Base-by-base conservation (phyloP, 352 stramenopile species). In the Phytophthora rubi region DNA sequence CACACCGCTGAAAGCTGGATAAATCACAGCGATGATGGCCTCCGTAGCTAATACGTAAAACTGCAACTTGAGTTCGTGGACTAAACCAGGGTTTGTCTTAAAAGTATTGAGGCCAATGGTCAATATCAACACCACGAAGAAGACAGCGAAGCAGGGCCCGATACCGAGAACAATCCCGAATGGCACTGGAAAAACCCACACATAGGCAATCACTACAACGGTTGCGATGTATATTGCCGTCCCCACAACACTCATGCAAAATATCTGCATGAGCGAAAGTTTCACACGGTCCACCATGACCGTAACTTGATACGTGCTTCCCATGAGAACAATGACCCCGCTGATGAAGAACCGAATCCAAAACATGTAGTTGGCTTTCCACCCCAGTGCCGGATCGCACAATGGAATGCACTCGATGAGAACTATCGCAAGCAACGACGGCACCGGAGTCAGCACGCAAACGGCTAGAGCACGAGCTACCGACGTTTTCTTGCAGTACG, bases 181-280 rank as follows among this genome's bases (percentile, higher is more conserved):
- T 6, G 80, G 80, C 10, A 83, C 68, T 1, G 73, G 77, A 21
- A 81, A 81, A 2, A 69, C 56, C 75, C 80, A 83, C 2, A 56
- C 23, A 10, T 18, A 61, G 16, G 65, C 64, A 13, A 83, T 45
- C 6, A 42, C 16, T 0, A 83, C 8, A 5, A 66, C 56, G 2
- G 59, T 70, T 15, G 55, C 28, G 9, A 72, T 47, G 42, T 75
- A 78, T 12, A 71, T 32, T 5, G 5, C 30, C 6, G 69, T 67
- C 0, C 37, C 58, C 1, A 57, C 18, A 13, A 69, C 23, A 1
- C 35, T 54, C 5, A 75, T 59, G 4, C 32, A n/a, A 23, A 75
- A 23, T 21, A 53, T 65, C 30, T 70, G 53, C 9, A 58, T 39
- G 6, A 48, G 16, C 1, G 65, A 59, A n/a, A 67, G 28, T 15